Evolutionary conservation across 805 yeast genomes (phyloP).

Genomic region (Kregervanrija delftensis): DNA sequence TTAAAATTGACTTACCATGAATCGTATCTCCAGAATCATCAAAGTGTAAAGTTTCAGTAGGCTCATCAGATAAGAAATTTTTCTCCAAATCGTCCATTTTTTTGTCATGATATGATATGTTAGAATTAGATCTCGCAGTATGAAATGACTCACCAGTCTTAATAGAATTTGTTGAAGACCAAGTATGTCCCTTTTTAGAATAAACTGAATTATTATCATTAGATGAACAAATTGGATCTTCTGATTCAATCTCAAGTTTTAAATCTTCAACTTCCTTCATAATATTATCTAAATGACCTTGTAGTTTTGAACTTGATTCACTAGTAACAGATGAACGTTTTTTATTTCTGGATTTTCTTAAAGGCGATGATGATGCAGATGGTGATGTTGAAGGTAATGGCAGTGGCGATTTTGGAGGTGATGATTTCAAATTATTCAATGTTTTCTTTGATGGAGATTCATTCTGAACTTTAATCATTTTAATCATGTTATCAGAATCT

Average conservation of each 20-base stretch:
- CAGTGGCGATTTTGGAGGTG: conserved; percentile 12
- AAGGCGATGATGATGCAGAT: not conserved
- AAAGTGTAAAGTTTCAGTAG: conserved; percentile 1
- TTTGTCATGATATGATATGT: not conserved
- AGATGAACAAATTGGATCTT: not conserved
- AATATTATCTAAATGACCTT: conserved; percentile 24
- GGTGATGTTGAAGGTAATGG: conserved; percentile 3
- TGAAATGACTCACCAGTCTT: conserved; percentile 9
- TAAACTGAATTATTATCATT: not conserved
- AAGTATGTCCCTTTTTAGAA: not conserved
- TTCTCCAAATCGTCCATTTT: not conserved
- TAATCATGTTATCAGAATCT: conserved; percentile 3
- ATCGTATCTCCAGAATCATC: not conserved
- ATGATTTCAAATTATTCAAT: not conserved
- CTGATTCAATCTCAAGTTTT: conserved; percentile 20
- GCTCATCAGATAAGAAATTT: not conserved
- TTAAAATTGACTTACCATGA: not conserved
- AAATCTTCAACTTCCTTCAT: conserved; percentile 28
- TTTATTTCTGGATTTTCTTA: not conserved
- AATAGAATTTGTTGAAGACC: not conserved
- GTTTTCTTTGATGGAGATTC: not conserved
- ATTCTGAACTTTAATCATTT: conserved; percentile 4
- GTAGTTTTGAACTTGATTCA: conserved; percentile 12
- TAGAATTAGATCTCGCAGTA: conserved; percentile 7
- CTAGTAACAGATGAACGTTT: conserved; percentile 1